Evolutionary conservation across 345 rosid species (phyloP).

Genomic region (Corchorus capsularis): DNA sequence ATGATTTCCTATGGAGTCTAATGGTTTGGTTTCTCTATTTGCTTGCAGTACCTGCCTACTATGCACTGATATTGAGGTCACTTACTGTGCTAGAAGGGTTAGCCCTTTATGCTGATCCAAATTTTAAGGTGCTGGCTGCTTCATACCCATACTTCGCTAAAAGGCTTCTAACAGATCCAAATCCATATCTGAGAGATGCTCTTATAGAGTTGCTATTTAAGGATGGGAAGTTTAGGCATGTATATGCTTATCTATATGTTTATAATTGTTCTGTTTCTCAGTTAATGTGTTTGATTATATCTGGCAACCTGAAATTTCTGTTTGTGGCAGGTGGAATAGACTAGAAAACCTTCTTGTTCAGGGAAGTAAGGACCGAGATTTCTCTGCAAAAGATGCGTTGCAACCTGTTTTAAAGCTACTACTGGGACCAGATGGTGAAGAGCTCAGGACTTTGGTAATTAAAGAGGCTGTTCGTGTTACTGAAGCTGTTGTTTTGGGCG

Average conservation of each 20-base stretch:
- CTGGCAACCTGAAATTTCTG: slow-evolving; percentile 19
- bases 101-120: slow-evolving; percentile 89
- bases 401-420: slow-evolving; percentile 87
- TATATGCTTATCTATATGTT: slow-evolving; percentile 1
- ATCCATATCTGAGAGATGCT: slow-evolving; percentile 95
- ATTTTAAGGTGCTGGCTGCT: slow-evolving; percentile 92
- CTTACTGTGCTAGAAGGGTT: slow-evolving; percentile 97
- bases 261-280: slow-evolving; percentile 2
- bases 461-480: slow-evolving; percentile 82
- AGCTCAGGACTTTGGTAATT: slow-evolving; percentile 68
- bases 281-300: neutral
- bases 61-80: slow-evolving; percentile 90
- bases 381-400: slow-evolving; percentile 82
- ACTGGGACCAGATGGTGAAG: slow-evolving; percentile 76
- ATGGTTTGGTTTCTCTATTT: slow-evolving; percentile 26
- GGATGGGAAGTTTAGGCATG: slow-evolving; percentile 88
- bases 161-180: slow-evolving; percentile 96
- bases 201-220: slow-evolving; percentile 93
- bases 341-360: slow-evolving; percentile 90
- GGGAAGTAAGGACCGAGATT: slow-evolving; percentile 93
- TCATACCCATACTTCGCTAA: slow-evolving; percentile 97
- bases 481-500: slow-evolving; percentile 71
- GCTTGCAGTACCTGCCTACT: slow-evolving; percentile 87
- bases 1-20: slow-evolving; percentile 13
- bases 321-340: slow-evolving; percentile 76